Base-by-base conservation (phyloP, 1,284 basidiomycete species). In the Sporisorium scitamineum region DNA sequence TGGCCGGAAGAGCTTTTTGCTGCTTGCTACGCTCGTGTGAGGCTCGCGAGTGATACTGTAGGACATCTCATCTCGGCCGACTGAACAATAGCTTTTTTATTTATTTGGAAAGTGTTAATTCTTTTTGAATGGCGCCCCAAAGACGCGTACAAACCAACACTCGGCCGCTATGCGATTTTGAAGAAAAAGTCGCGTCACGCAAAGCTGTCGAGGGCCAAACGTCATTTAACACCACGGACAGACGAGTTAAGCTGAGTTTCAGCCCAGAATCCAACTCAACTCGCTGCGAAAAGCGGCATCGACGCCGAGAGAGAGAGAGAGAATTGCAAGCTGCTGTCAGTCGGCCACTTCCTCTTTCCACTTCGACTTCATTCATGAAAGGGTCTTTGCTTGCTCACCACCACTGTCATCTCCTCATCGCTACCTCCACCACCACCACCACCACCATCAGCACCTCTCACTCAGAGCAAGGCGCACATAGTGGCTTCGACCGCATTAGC, bases 141-240 rank as follows among this genome's bases (percentile, higher is more conserved):
- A 53, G 32, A 53, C 34, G 51, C 32, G 32, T 39, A 42, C 5
- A 41, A 42, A 55, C 61, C 68, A 70, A 64, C 61, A 70, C 68
- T 64, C 68, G 68, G 61, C 61, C 68, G 61, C 54, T 41, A 24
- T 24, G 22, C 45, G 11, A 3, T 39, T 39, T 39, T 14, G 3
- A 18, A 5, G 37, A 39, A 18, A 39, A 39, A 61, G 68, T 70
- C 68, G 68, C 58, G 68, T 70, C 68, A 63, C 68, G 68, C 62
- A 69, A 69, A 51, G 26, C 51, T 16, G 16, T 26, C 47, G 32
- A 52, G 27, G 24, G 16, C 31, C 20, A 50, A 59, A 13, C 26
- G 54, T 44, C 68, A 65, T 65, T 70, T 65, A 65, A 70, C 68
- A 70, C 68, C 62, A 71, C 62, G 55, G 31, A 56, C 54, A 56